These are phyloP conservation scores for Saccharomyces hybrid DNA, from an alignment of 1,139 yeast genomes.

Conservation along the genomic window DNA sequence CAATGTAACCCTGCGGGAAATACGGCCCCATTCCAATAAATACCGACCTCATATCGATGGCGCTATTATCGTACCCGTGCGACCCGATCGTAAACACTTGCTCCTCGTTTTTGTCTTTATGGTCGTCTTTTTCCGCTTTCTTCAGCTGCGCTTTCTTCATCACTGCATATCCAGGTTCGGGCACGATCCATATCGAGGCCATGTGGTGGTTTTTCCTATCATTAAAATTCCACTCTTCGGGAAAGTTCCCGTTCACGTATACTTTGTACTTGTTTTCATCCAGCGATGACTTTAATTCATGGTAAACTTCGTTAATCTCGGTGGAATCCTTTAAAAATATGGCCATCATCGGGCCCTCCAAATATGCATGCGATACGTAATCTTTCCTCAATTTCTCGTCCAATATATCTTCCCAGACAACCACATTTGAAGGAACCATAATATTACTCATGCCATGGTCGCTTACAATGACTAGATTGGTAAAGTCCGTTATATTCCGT, in stretches of 20 bases:
- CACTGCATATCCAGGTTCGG: slow-evolving; percentile 73
- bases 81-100: slow-evolving; percentile 45
- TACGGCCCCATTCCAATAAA: slow-evolving; percentile 80
- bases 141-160: slow-evolving; percentile 55
- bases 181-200: slow-evolving; percentile 82
- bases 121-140: slow-evolving; percentile 41
- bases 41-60: slow-evolving; percentile 72
- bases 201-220: slow-evolving; percentile 24
- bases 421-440: slow-evolving; percentile 1
- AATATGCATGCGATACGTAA: slow-evolving; percentile 3
- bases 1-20: slow-evolving; percentile 41
- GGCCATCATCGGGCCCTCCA: slow-evolving; percentile 5
- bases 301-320: slow-evolving; percentile 12
- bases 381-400: slow-evolving; percentile 4
- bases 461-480: slow-evolving; percentile 70
- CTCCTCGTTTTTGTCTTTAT: slow-evolving; percentile 1
- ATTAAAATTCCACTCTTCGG: slow-evolving; percentile 61
- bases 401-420: slow-evolving; percentile 6
- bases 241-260: slow-evolving; percentile 52
- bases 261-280: slow-evolving; percentile 38
- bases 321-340: neutral
- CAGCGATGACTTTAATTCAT: slow-evolving; percentile 9
- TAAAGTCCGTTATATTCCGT: slow-evolving; percentile 55
- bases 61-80: slow-evolving; percentile 77
- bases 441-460: slow-evolving; percentile 71